These are phyloP conservation scores for Neofusicoccum parvum DNA, from an alignment of 2,329 filamentous ascomycete genomes.

Conservation along the genomic window DNA sequence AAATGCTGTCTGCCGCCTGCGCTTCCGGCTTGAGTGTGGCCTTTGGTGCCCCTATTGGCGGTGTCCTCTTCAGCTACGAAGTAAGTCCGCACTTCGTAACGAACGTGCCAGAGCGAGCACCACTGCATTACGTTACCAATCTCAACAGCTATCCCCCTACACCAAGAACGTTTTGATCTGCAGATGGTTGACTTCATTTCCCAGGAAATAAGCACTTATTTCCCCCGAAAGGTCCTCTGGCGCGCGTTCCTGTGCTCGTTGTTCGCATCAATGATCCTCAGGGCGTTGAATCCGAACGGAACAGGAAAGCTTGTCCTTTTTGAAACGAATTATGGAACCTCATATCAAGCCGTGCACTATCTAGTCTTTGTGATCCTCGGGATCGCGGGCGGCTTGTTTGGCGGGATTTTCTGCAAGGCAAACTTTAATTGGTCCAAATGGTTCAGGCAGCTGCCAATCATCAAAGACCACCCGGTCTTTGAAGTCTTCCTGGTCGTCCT, in stretches of 20 bases:
- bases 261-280: slow-evolving; percentile 57
- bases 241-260: slow-evolving; percentile 61
- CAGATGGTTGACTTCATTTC: background rate
- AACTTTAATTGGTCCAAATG: slow-evolving; percentile 61
- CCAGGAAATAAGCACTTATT: slow-evolving; percentile 62
- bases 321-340: slow-evolving; percentile 60
- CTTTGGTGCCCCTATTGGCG: slow-evolving; percentile 64
- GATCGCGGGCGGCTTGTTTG: slow-evolving; percentile 60
- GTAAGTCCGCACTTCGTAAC: slow-evolving; percentile 19
- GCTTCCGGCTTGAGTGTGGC: slow-evolving; percentile 62
- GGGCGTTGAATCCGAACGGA: slow-evolving; percentile 60
- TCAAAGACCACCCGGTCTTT: slow-evolving; percentile 59
- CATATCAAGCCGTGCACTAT: slow-evolving; percentile 59
- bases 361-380: slow-evolving; percentile 60
- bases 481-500: slow-evolving; percentile 59
- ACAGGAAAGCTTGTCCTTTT: slow-evolving; percentile 64
- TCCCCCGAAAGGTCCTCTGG: slow-evolving; percentile 62
- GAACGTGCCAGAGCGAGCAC: too few relatives aligned
- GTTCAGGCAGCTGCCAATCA: slow-evolving; percentile 55
- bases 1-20: slow-evolving; percentile 61
- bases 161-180: background rate
- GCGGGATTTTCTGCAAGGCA: slow-evolving; percentile 60
- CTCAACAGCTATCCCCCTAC: too few relatives aligned
- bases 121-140: too few relatives aligned
- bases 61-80: slow-evolving; percentile 63